Conservation (phyloP, 306 rosid species). For the Trifolium dubium region DNA sequence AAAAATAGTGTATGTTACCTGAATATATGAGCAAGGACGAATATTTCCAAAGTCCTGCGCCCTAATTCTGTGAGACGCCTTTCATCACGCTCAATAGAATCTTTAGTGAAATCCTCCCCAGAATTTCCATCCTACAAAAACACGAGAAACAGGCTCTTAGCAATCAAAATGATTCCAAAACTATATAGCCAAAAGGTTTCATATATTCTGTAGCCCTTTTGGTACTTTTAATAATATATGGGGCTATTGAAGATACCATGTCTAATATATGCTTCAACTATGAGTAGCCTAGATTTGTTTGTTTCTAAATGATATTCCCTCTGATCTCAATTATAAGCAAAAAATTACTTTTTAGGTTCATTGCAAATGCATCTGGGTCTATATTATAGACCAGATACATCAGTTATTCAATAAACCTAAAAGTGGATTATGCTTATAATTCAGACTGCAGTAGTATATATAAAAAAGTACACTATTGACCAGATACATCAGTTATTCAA, state of each 20-base stretch:
- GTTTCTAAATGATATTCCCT: background rate
- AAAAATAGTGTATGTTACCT: conserved; percentile 53
- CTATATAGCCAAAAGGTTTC: conserved; percentile 22
- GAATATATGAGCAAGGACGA: conserved; percentile 93
- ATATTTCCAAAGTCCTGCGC: conserved; percentile 97
- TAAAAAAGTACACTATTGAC: no score
- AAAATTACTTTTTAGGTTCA: no score
- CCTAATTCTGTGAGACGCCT: conserved; percentile 96
- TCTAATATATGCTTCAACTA: conserved; percentile 16
- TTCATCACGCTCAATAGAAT: conserved; percentile 95
- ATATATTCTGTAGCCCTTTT: conserved; percentile 19
- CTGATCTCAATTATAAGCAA: no score
- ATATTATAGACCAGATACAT: no score
- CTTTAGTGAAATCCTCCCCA: conserved; percentile 95
- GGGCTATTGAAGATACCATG: conserved; percentile 8
- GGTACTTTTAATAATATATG: conserved; percentile 16
- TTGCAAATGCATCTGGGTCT: no score
- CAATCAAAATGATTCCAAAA: conserved; percentile 38
- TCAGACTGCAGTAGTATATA: no score
- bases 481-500: no score
- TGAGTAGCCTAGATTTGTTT: conserved; percentile 33
- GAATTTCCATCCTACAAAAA: conserved; percentile 80
- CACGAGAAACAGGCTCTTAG: conserved; percentile 26
- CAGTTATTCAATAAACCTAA: no score
- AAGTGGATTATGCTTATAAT: no score